Conservation (phyloP, 106 monocot species). For the Dioscorea dumetorum region DNA sequence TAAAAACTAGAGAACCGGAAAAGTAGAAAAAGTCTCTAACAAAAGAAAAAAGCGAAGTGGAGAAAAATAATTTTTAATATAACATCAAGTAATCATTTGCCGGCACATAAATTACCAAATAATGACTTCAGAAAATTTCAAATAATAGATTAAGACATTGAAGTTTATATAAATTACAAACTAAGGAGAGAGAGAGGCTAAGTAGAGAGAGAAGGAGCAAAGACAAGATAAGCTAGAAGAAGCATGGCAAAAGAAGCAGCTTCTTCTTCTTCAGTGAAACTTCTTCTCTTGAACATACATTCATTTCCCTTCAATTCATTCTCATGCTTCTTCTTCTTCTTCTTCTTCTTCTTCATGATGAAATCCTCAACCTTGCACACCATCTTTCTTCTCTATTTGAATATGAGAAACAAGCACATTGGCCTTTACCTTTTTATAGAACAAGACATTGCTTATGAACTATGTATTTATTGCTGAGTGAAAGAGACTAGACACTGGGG, state of each 20-base stretch:
- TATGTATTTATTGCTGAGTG: background rate
- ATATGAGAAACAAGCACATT: background rate
- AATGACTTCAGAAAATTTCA: too few species aligned
- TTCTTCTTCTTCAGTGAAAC: slow-evolving; percentile 31
- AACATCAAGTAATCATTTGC: too few species aligned
- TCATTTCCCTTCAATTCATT: slow-evolving; percentile 18
- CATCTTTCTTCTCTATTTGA: slow-evolving; percentile 17
- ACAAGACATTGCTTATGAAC: background rate
- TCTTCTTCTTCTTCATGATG: slow-evolving; percentile 10
- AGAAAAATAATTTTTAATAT: too few species aligned
- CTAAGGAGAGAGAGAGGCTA: too few species aligned
- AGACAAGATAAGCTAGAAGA: slow-evolving; percentile 42
- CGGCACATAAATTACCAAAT: too few species aligned
- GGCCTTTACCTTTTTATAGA: slow-evolving; percentile 4
- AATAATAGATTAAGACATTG: too few species aligned
- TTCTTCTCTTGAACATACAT: slow-evolving; percentile 47
- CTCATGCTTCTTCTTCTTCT: slow-evolving; percentile 14
- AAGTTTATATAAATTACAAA: too few species aligned
- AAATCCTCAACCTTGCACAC: slow-evolving; percentile 17
- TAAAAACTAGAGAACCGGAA: too few species aligned
- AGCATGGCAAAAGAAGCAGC: slow-evolving; percentile 34
- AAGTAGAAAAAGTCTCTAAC: background rate
- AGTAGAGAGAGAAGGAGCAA: slow-evolving; percentile 7
- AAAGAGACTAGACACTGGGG: background rate
- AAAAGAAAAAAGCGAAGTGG: background rate